These are phyloP conservation scores for Paraphaeosphaeria sporulosa DNA, from an alignment of 2,329 filamentous ascomycete species.

Conservation along the genomic window DNA sequence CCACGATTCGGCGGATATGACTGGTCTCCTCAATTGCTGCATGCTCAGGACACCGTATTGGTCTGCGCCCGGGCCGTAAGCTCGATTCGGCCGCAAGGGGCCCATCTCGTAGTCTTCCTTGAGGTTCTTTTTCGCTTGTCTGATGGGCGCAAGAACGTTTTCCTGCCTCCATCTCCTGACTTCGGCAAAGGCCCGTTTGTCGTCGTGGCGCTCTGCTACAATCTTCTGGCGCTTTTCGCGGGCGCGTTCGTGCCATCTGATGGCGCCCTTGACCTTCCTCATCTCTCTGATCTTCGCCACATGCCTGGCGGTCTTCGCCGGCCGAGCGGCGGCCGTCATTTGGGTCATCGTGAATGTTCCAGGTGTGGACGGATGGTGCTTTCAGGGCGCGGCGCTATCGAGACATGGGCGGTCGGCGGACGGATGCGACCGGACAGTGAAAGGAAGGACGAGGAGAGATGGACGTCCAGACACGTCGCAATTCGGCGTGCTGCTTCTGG, in stretches of 20 bases:
- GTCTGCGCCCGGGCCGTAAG: conserved; percentile 67
- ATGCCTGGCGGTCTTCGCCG: conserved; percentile 38
- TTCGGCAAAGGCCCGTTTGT: conserved; percentile 36
- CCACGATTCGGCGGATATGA: conserved; percentile 48
- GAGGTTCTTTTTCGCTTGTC: conserved; percentile 63
- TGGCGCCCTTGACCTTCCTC: conserved; percentile 52
- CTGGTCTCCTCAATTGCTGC: conserved; percentile 37
- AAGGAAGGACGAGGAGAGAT: background rate
- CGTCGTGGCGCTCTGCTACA: conserved; percentile 38
- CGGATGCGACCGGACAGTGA: background rate
- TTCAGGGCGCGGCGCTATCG: conserved; percentile 31
- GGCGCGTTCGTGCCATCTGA: conserved; percentile 39
- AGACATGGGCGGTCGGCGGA: conserved; percentile 27
- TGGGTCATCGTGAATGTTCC: conserved; percentile 57
- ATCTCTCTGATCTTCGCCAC: conserved; percentile 46
- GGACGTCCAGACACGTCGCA: background rate
- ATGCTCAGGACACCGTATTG: conserved; percentile 65
- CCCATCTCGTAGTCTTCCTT: conserved; percentile 82
- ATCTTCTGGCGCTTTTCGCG: conserved; percentile 33
- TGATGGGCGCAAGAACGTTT: conserved; percentile 44
- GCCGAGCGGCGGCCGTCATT: conserved; percentile 24
- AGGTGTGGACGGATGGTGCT: conserved; percentile 51
- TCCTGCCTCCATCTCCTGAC: conserved; percentile 26
- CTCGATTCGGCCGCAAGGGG: conserved; percentile 77
- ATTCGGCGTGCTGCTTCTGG: background rate